These are phyloP conservation scores for Kuraishia borneana DNA, from an alignment of 805 yeast species.

Conservation along the genomic window DNA sequence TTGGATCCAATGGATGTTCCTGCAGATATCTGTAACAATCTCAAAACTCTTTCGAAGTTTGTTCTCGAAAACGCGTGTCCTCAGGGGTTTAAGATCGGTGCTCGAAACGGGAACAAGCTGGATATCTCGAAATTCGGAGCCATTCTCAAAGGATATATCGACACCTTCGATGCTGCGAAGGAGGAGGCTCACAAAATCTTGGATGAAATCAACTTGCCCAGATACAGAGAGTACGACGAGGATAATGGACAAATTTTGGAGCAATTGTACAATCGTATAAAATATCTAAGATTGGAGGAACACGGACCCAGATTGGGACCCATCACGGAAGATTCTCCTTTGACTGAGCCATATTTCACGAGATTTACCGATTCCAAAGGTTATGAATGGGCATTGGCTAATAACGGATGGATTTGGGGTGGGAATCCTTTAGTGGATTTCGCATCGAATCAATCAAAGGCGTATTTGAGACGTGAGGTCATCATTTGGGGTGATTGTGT, in stretches of 20 bases:
- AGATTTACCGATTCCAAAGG: conserved; percentile 47
- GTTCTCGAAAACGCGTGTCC: conserved; percentile 29
- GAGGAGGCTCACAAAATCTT: conserved; percentile 39
- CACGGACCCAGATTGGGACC: conserved; percentile 78
- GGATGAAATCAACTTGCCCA: conserved; percentile 67
- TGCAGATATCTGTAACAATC: conserved; percentile 23
- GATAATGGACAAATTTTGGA: conserved; percentile 55
- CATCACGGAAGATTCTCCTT: conserved; percentile 43
- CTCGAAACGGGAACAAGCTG: conserved; percentile 41
- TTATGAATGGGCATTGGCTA: conserved; percentile 63
- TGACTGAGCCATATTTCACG: conserved; percentile 85
- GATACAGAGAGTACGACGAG: conserved; percentile 64
- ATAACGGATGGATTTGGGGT: conserved; percentile 98
- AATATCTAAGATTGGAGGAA: conserved; percentile 63
- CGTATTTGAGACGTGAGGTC: conserved; percentile 83
- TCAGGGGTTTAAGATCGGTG: conserved; percentile 32
- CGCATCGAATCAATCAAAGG: conserved; percentile 70
- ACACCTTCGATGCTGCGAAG: conserved; percentile 17
- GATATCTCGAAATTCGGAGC: conserved; percentile 39
- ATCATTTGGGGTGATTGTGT: conserved; percentile 98
- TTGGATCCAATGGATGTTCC: conserved; percentile 26
- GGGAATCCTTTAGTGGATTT: conserved; percentile 91
- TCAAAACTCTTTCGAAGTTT: conserved; percentile 35
- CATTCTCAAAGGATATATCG: conserved; percentile 29
- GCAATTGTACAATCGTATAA: conserved; percentile 68